Base-by-base conservation (phyloP, 1,284 basidiomycete genomes). In the Ustilago xerochloae region DNA sequence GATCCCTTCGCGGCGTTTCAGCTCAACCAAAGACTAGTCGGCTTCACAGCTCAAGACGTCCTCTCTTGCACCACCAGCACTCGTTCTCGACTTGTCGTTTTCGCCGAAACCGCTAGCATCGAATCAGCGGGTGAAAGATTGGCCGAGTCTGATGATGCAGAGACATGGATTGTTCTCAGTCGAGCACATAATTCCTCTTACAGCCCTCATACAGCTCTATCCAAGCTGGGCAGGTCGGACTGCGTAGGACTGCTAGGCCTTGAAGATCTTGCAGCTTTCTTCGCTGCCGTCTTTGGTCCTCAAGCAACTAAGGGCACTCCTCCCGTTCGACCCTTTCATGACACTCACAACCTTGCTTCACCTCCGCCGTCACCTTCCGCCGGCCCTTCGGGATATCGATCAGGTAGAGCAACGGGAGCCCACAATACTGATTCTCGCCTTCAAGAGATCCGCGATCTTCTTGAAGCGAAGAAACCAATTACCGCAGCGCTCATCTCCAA, bases 261-360 rank as follows among this genome's bases (percentile, higher is more conserved):
- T 6, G 65, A 74, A 38, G 72, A 75, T 36, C 55, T 75, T 2
- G 48, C 66, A 9, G 56, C 63, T 20, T 70, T 75, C 46, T 65
- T 75, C 16, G 60, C 66, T 15, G 32, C 63, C 16, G 58, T 70
- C 10, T 75, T 75, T 16, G 66, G 46, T 12, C 62, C 63, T n/a
- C 49, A 68, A 6, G 32, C 22, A 10, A 47, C 55, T 5, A 63
- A 60, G 32, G n/a, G 9, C 4, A 18, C 38, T 8, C 1, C 22
- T 6, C 16, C 1, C 15, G 9, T 7, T 8, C 36, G 12, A 20
- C 24, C 30, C 45, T 29, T 26, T 24, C 12, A 26, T 22, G 48
- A 38, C 2, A n/a, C 22, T 12, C 35, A 57, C 18, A 49, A 35
- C 12, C 67, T 58, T 12, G 45, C 33, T 24, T 75, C 72, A 2